Evolutionary conservation across 2,329 filamentous ascomycete species (phyloP).

Genomic region (Microcyclospora tardicrescens): DNA sequence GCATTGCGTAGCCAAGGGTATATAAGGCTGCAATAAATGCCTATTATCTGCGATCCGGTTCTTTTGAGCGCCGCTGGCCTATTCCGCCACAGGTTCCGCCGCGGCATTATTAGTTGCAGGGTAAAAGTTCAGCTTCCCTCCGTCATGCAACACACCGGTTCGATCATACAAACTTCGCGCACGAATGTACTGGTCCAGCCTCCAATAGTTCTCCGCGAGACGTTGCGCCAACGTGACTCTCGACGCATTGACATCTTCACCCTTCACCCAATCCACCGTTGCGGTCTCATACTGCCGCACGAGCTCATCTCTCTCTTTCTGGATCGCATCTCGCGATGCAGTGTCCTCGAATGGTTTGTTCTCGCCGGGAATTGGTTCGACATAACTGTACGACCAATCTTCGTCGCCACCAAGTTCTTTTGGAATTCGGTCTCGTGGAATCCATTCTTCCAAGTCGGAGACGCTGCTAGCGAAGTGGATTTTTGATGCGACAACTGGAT

Average conservation of each 20-base stretch:
- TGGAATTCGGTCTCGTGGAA: slow-evolving; percentile 56
- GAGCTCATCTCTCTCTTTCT: slow-evolving; percentile 50
- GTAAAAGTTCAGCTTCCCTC: slow-evolving; percentile 62
- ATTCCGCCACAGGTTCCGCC: background rate
- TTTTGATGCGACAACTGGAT: slow-evolving; percentile 89
- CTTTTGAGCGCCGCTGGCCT: too few species aligned
- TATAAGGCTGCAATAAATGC: too few species aligned
- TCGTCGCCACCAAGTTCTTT: slow-evolving; percentile 80
- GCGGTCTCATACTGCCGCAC: slow-evolving; percentile 60
- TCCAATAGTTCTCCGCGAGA: slow-evolving; percentile 71
- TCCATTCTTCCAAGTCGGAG: slow-evolving; percentile 65
- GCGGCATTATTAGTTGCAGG: slow-evolving; percentile 18
- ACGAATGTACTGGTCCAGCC: slow-evolving; percentile 72
- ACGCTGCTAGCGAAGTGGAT: slow-evolving; percentile 81
- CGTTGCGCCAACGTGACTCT: slow-evolving; percentile 49
- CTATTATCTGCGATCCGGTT: too few species aligned
- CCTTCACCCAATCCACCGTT: slow-evolving; percentile 63
- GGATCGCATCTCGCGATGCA: slow-evolving; percentile 48
- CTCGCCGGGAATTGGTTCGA: slow-evolving; percentile 63
- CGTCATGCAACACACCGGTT: slow-evolving; percentile 53
- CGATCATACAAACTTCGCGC: slow-evolving; percentile 79
- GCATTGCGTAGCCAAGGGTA: too few species aligned
- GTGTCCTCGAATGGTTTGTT: slow-evolving; percentile 58
- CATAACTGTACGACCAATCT: slow-evolving; percentile 69
- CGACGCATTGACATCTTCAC: slow-evolving; percentile 34